Conservation (phyloP, 805 yeast species). For the Candida vaughaniae region DNA sequence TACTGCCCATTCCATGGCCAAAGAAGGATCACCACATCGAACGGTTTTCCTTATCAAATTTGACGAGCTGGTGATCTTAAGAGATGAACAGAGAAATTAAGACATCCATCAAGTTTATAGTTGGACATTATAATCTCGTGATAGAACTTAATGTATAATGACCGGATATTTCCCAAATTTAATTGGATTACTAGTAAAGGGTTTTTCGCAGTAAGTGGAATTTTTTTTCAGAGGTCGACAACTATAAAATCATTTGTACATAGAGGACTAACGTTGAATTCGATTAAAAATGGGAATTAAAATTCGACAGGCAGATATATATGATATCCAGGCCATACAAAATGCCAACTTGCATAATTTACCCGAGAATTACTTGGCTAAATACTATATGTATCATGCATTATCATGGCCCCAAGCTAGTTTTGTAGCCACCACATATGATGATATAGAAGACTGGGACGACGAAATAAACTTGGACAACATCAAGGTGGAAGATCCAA, state of each 20-base stretch:
- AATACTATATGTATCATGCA: slow-evolving; percentile 91
- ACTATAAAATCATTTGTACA: slow-evolving; percentile 5
- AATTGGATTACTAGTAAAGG: no score
- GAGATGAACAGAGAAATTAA: slow-evolving; percentile 43
- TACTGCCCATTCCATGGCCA: slow-evolving; percentile 77
- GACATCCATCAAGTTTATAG: slow-evolving; percentile 17
- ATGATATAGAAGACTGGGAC: slow-evolving; percentile 33
- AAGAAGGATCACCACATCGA: slow-evolving; percentile 55
- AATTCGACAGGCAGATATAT: slow-evolving; percentile 82
- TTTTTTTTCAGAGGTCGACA: slow-evolving; percentile 6
- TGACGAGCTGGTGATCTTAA: slow-evolving; percentile 52
- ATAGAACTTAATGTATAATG: no score
- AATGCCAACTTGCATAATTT: slow-evolving; percentile 87
- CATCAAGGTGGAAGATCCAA: slow-evolving; percentile 32
- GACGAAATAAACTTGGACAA: slow-evolving; percentile 20
- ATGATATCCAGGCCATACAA: slow-evolving; percentile 92
- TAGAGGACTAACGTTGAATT: slow-evolving; percentile 1
- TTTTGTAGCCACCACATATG: slow-evolving; percentile 86
- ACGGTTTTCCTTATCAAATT: slow-evolving; percentile 79
- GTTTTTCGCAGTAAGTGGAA: no score
- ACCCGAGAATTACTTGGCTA: slow-evolving; percentile 91
- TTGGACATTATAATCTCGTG: no score
- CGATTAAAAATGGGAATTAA: slow-evolving; percentile 65
- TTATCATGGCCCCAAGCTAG: slow-evolving; percentile 98
- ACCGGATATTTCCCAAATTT: no score